These are phyloP conservation scores for Otatea glauca DNA, from an alignment of 176 grass and related monocot species.

Conservation along the genomic window DNA sequence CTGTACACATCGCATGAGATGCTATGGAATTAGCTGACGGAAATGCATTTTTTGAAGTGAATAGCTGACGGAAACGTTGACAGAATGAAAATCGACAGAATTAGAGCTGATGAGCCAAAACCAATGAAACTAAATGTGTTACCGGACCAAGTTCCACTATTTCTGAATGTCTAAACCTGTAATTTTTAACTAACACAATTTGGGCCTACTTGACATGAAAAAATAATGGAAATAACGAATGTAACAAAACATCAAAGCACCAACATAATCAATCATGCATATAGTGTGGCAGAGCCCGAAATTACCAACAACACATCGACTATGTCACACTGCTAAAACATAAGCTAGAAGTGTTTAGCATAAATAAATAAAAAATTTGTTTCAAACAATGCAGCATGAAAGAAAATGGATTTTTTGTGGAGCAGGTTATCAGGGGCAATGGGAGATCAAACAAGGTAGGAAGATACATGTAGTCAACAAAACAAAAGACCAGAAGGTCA, in stretches of 20 bases:
- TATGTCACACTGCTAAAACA: constrained; percentile 15
- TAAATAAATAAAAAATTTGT: not conserved
- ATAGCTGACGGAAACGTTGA: constrained; percentile 18
- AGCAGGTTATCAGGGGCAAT: not conserved
- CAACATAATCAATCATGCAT: not conserved
- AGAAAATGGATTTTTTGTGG: not conserved
- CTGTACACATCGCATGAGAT: not conserved
- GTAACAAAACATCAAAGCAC: constrained; percentile 9
- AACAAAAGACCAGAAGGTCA: not conserved
- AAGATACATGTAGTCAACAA: not conserved
- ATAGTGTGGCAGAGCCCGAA: not conserved
- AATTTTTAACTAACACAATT: not conserved
- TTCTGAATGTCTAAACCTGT: not conserved
- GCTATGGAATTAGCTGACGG: not conserved
- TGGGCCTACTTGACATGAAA: not conserved
- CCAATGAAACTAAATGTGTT: not conserved
- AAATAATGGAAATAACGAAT: constrained; percentile 10
- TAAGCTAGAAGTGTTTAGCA: constrained; percentile 7
- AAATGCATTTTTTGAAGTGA: too few species aligned
- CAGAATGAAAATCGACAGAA: not conserved
- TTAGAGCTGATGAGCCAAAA: not conserved
- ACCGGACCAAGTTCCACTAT: not conserved
- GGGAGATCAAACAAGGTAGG: constrained; percentile 16
- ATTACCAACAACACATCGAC: not conserved
- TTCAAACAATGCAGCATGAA: not conserved